Evolutionary conservation across 208 protist genomes (phyloP).

Genomic region (Trypanosoma mega): DNA sequence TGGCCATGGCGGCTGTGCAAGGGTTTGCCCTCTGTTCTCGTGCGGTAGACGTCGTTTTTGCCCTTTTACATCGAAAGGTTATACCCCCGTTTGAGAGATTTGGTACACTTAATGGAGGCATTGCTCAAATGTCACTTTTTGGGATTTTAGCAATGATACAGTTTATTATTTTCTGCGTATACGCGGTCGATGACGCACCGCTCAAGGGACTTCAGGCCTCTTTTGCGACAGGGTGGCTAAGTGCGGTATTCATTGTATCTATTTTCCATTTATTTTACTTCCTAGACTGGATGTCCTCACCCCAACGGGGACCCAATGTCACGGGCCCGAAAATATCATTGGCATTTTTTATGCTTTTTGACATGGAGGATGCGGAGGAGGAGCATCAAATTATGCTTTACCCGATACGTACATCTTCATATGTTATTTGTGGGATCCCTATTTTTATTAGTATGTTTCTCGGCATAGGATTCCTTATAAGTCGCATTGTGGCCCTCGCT

Average conservation of each 20-base stretch:
- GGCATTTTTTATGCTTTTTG: conserved; percentile 52
- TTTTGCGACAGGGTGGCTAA: conserved; percentile 63
- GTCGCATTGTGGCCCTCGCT: conserved; percentile 47
- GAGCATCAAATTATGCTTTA: conserved; percentile 21
- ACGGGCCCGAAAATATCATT: conserved; percentile 9
- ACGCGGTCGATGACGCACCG: conserved; percentile 30
- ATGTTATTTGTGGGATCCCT: conserved; percentile 53
- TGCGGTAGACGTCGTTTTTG: conserved; percentile 37
- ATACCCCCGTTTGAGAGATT: conserved; percentile 53
- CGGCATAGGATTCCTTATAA: conserved; percentile 71
- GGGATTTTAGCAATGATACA: conserved; percentile 32
- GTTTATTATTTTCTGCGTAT: conserved; percentile 62
- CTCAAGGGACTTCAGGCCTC: conserved; percentile 47
- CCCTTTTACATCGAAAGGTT: conserved; percentile 35
- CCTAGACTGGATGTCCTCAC: conserved; percentile 38
- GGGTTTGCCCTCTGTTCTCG: conserved; percentile 45
- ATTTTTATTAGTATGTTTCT: conserved; percentile 55
- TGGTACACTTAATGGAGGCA: conserved; percentile 33
- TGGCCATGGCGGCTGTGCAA: conserved; percentile 51
- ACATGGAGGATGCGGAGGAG: conserved; percentile 22
- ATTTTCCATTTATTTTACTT: conserved; percentile 62
- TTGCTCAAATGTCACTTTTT: conserved; percentile 48
- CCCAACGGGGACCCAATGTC: conserved; percentile 14
- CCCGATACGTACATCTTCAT: conserved; percentile 43
- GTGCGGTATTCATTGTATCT: conserved; percentile 37